A percentile compares a stretch with the other conserved stretches of the same genome.
These are phyloP conservation scores for Carallia pectinifolia DNA, from an alignment of 345 rosid genomes.

Conservation along the genomic window DNA sequence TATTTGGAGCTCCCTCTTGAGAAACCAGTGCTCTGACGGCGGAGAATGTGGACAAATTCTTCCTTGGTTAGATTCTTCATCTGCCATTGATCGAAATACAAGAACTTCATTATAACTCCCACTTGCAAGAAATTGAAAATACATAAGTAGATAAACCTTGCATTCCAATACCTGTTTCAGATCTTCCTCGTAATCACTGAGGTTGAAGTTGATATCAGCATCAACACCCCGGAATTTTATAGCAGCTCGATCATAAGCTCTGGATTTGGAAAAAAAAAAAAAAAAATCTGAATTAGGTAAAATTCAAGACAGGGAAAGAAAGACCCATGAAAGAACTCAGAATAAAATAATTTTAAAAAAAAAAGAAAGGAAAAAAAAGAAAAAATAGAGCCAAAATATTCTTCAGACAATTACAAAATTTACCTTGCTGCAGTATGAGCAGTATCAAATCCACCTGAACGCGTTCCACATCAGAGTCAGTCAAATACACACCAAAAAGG, in stretches of 20 bases:
- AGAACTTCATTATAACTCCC: not conserved
- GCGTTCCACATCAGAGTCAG: constrained; percentile 19
- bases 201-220: constrained; percentile 89
- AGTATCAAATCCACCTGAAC: constrained; percentile 92
- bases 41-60: constrained; percentile 90
- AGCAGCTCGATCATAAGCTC: constrained; percentile 98
- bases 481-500: constrained; percentile 4
- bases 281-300: not conserved
- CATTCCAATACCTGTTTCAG: constrained; percentile 59
- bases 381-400: not conserved
- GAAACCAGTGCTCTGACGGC: constrained; percentile 94
- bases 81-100: constrained; percentile 32
- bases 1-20: constrained; percentile 91
- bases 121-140: not conserved
- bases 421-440: constrained; percentile 99
- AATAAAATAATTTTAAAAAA: too few species aligned
- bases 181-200: constrained; percentile 82
- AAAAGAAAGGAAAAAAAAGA: not conserved
- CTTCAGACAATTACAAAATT: not conserved
- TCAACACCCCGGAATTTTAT: constrained; percentile 90
- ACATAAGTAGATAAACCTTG: not conserved
- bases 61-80: constrained; percentile 72
- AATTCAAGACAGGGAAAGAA: not conserved
- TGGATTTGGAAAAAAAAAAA: constrained; percentile 24
- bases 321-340: not conserved